These are phyloP conservation scores for Medicago truncatula DNA, from an alignment of 306 rosid genomes.

Conservation along the genomic window DNA sequence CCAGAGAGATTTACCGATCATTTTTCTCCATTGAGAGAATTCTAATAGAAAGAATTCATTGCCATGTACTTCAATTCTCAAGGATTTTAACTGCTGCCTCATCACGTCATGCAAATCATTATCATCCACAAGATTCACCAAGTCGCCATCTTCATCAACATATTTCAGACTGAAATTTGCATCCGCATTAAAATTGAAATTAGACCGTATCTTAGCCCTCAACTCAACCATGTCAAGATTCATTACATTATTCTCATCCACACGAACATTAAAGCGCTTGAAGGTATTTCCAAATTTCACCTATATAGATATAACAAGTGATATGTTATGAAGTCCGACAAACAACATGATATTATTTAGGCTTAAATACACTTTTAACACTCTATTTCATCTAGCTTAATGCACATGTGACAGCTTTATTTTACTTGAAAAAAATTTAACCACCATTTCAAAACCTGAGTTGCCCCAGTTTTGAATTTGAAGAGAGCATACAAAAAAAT, in stretches of 20 bases:
- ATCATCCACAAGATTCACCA: constrained; percentile 74
- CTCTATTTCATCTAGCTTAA: too few species aligned
- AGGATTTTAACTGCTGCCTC: constrained; percentile 69
- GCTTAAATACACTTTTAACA: too few species aligned
- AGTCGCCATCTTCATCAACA: constrained; percentile 91
- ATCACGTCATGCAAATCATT: constrained; percentile 76
- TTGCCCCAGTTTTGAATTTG: too few species aligned
- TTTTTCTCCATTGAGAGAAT: background rate
- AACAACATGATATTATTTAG: too few species aligned
- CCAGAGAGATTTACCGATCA: background rate
- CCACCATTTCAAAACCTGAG: too few species aligned
- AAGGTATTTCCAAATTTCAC: constrained; percentile 67
- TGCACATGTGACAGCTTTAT: too few species aligned
- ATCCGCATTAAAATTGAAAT: constrained; percentile 58
- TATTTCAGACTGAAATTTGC: constrained; percentile 65
- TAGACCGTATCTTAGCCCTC: constrained; percentile 57
- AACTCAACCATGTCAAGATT: constrained; percentile 70
- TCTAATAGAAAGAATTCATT: background rate
- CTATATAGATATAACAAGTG: constrained; percentile 42
- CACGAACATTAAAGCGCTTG: constrained; percentile 69
- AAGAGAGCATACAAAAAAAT: too few species aligned
- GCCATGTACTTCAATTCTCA: constrained; percentile 68
- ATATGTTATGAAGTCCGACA: background rate
- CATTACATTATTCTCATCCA: constrained; percentile 54
- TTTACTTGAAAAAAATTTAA: too few species aligned